phyloP scores from a whole-genome alignment of 2,329 filamentous ascomycete genomes.

The Sporothrix protearum region DNA sequence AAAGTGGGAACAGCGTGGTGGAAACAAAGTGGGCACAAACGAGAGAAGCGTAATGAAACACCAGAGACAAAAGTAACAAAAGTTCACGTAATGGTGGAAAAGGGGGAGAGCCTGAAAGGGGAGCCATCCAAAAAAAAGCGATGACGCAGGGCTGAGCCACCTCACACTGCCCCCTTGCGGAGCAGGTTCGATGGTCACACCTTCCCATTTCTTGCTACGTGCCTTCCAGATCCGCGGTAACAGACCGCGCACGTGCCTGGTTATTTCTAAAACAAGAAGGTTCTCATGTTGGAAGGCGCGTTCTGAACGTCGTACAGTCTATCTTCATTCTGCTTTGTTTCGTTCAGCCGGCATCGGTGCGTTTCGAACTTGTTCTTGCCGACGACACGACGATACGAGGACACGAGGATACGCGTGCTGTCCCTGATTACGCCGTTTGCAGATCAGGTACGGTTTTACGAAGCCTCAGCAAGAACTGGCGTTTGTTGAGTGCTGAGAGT shows the following conservation, averaged over 20 bases:
- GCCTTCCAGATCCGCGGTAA: constrained; percentile 16
- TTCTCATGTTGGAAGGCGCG: background rate
- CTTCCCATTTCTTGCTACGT: constrained; percentile 9
- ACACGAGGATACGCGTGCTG: background rate
- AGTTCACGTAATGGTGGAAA: background rate
- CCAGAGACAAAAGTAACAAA: background rate
- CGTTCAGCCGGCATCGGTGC: background rate
- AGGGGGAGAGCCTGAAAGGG: background rate
- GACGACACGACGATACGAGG: background rate
- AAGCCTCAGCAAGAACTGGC: background rate
- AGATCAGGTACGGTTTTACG: background rate
- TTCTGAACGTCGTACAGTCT: background rate
- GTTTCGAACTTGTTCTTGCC: background rate
- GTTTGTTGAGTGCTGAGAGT: background rate
- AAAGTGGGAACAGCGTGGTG: background rate
- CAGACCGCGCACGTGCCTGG: background rate
- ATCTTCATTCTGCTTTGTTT: background rate
- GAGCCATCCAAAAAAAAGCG: constrained; percentile 5
- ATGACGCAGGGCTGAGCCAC: constrained; percentile 20
- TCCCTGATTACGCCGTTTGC: background rate
- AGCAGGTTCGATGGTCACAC: constrained; percentile 3
- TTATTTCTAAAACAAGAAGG: background rate
- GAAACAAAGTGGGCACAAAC: constrained; percentile 5
- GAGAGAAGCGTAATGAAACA: background rate
- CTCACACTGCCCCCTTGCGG: constrained; percentile 16